Percentiles rank a stretch among this genome's conserved stretches.
Conservation (phyloP, 176 grass and related monocot genomes). For the bread wheat (Triticum aestivum) region IWGSC_CS_RefSeq_v2.1 NC_057806.1:371297353-371297852, state of each 20-base stretch:
- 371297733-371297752: constrained; percentile 86
- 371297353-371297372: too few relatives aligned
- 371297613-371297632: constrained; percentile 88
- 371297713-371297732: constrained; percentile 80
- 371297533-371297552: constrained; percentile 26
- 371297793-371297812: constrained; percentile 12
- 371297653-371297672: constrained; percentile 1
- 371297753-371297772: constrained; percentile 87
- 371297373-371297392: too few relatives aligned
- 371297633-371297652: constrained; percentile 23
- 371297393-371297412: too few relatives aligned
- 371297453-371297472: too few relatives aligned
- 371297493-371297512: not conserved
- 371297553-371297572: constrained; percentile 41
- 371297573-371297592: constrained; percentile 93
- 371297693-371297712: constrained; percentile 73
- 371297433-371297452: too few relatives aligned
- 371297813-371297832: not conserved
- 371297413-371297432: too few relatives aligned
- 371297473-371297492: too few relatives aligned
- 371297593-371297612: constrained; percentile 87
- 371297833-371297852: too few relatives aligned
- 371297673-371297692: constrained; percentile 13
- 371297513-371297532: not conserved
- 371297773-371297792: constrained; percentile 40